phyloP scores from a whole-genome alignment of 2,329 filamentous ascomycete genomes.

The Seiridium unicorne region DNA sequence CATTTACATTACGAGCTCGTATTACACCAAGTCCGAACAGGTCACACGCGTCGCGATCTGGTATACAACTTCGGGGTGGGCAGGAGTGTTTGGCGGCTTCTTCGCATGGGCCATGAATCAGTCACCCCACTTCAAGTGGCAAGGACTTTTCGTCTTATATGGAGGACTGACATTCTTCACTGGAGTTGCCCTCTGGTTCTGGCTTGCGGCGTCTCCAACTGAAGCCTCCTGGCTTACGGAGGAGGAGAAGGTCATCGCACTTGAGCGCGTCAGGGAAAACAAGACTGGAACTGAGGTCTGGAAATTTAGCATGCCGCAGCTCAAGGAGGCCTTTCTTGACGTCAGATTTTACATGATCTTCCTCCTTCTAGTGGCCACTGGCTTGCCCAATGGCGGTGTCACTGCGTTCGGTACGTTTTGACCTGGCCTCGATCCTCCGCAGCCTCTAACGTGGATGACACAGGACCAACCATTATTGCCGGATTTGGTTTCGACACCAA shows the following conservation, averaged over 20 bases:
- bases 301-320: neutral
- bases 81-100: neutral
- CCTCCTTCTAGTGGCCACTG: neutral
- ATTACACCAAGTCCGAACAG: conserved; percentile 69
- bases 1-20: conserved; percentile 70
- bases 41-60: conserved; percentile 59
- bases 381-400: neutral
- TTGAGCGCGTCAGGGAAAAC: neutral
- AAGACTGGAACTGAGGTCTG: conserved; percentile 1
- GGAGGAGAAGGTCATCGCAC: neutral
- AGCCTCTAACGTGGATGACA: neutral
- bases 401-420: neutral
- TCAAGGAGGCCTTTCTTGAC: neutral
- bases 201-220: neutral
- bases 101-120: neutral
- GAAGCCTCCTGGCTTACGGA: conserved; percentile 1
- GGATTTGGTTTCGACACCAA: neutral
- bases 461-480: neutral
- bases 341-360: conserved; percentile 1
- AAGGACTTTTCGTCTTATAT: neutral
- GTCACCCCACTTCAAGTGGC: neutral
- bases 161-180: neutral
- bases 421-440: too few relatives aligned
- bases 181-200: neutral
- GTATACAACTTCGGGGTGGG: conserved; percentile 6